These are phyloP conservation scores for Kluyveromyces marxianus DNA, from an alignment of 1,139 yeast species.

Conservation along the genomic window DNA sequence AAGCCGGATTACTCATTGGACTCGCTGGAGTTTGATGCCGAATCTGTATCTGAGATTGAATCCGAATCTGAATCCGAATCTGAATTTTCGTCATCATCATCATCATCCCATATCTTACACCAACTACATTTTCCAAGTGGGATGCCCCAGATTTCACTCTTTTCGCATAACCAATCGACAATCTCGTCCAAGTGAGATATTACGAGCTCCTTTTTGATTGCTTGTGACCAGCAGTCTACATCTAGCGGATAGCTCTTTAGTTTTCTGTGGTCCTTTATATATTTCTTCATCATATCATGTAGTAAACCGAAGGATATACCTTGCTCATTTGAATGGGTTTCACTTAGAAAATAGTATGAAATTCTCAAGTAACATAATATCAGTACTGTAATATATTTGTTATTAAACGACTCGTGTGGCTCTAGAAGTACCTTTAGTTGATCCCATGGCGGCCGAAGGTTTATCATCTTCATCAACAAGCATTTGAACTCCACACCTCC, in stretches of 20 bases:
- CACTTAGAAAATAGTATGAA: conserved; percentile 23
- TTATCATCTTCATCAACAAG: conserved; percentile 27
- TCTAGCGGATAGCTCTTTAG: conserved; percentile 21
- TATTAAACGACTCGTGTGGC: conserved; percentile 14
- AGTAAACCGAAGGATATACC: conserved; percentile 1
- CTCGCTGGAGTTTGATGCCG: no score
- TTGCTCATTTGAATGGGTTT: conserved; percentile 6
- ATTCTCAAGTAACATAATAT: conserved; percentile 25
- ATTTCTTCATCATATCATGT: conserved; percentile 14
- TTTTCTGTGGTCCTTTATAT: conserved; percentile 25
- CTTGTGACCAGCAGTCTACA: conserved; percentile 25
- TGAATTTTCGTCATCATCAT: conserved; percentile 8
- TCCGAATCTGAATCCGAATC: not conserved
- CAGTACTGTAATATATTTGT: conserved; percentile 26
- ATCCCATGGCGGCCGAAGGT: conserved; percentile 25
- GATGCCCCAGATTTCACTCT: conserved; percentile 29
- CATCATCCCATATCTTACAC: conserved; percentile 18
- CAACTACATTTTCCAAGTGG: conserved; percentile 28
- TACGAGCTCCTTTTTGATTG: conserved; percentile 12
- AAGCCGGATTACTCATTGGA: no score
- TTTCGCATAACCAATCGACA: conserved; percentile 23
- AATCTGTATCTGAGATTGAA: not conserved
- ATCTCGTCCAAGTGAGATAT: conserved; percentile 27
- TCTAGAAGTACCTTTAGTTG: conserved; percentile 20
- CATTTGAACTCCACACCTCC: conserved; percentile 30